Evolutionary conservation across 2,329 filamentous ascomycete species (phyloP).

Genomic region (Xylaria sp.): DNA sequence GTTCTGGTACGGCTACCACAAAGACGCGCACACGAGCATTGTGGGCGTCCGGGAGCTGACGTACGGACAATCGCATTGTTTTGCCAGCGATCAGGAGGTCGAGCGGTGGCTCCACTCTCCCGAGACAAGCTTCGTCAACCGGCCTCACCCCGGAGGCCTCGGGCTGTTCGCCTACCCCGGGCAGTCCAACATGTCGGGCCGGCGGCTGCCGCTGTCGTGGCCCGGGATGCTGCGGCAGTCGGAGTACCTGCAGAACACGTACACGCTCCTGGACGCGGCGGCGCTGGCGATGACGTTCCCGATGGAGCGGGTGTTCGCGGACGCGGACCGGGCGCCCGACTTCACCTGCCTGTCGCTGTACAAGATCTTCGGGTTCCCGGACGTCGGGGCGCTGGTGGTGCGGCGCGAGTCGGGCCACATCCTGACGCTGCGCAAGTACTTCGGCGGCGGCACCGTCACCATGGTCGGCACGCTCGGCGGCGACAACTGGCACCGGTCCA

Average conservation of each 20-base stretch:
- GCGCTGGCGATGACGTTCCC: constrained; percentile 65
- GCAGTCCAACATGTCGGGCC: constrained; percentile 72
- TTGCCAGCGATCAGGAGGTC: constrained; percentile 57
- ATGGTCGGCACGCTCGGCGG: constrained; percentile 58
- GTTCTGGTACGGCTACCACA: constrained; percentile 64
- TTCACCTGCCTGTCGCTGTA: constrained; percentile 65
- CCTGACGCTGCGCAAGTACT: constrained; percentile 60
- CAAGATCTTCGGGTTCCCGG: constrained; percentile 70
- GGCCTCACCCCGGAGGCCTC: constrained; percentile 33
- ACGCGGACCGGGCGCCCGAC: constrained; percentile 57
- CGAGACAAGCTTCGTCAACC: constrained; percentile 28
- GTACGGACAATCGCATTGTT: constrained; percentile 57
- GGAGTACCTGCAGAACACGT: constrained; percentile 42
- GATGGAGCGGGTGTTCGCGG: constrained; percentile 53
- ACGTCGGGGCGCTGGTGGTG: constrained; percentile 63
- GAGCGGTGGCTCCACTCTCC: constrained; percentile 46
- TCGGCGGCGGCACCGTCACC: constrained; percentile 68
- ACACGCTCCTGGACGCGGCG: constrained; percentile 64
- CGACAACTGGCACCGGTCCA: constrained; percentile 58
- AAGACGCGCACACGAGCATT: constrained; percentile 63
- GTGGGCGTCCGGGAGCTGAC: constrained; percentile 72
- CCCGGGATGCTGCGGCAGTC: constrained; percentile 41
- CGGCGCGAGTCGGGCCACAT: constrained; percentile 58
- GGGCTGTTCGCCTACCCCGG: constrained; percentile 66
- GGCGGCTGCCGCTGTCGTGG: constrained; percentile 63